Evolutionary conservation across 805 yeast species (phyloP).

Genomic region (Tetrapisispora taiwanensis): DNA sequence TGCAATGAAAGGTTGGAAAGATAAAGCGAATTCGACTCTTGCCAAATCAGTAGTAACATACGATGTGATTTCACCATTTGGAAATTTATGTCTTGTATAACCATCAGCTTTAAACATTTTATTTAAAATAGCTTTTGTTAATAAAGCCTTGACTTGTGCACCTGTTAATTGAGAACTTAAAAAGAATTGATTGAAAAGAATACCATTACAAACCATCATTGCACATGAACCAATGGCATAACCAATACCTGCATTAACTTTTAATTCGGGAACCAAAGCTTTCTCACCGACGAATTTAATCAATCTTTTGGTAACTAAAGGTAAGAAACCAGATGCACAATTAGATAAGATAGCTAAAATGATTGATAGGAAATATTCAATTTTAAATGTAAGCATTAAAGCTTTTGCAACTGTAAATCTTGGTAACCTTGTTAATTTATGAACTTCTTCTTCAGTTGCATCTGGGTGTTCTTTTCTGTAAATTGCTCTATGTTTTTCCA

Average conservation of each 20-base stretch:
- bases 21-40: constrained; percentile 68
- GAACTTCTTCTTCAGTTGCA: constrained; percentile 32
- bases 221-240: constrained; percentile 60
- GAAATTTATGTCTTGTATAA: constrained; percentile 46
- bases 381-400: constrained; percentile 40
- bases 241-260: constrained; percentile 57
- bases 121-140: constrained; percentile 59
- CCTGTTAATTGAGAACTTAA: constrained; percentile 55
- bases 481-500: constrained; percentile 26
- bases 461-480: constrained; percentile 29
- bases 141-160: constrained; percentile 56
- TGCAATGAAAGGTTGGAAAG: constrained; percentile 53
- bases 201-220: constrained; percentile 41
- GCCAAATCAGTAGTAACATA: constrained; percentile 74
- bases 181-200: constrained; percentile 52
- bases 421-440: constrained; percentile 23
- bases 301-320: constrained; percentile 54
- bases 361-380: constrained; percentile 38
- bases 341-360: constrained; percentile 40
- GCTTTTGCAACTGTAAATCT: constrained; percentile 32
- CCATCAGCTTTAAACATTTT: constrained; percentile 58
- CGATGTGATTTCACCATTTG: constrained; percentile 65
- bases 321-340: constrained; percentile 43
- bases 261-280: constrained; percentile 33
- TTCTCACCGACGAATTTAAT: constrained; percentile 53